Evolutionary conservation across 2,329 filamentous ascomycete species (phyloP), one percentile per base, ranked within the genome.

Genomic region (Elsinoe australis): DNA sequence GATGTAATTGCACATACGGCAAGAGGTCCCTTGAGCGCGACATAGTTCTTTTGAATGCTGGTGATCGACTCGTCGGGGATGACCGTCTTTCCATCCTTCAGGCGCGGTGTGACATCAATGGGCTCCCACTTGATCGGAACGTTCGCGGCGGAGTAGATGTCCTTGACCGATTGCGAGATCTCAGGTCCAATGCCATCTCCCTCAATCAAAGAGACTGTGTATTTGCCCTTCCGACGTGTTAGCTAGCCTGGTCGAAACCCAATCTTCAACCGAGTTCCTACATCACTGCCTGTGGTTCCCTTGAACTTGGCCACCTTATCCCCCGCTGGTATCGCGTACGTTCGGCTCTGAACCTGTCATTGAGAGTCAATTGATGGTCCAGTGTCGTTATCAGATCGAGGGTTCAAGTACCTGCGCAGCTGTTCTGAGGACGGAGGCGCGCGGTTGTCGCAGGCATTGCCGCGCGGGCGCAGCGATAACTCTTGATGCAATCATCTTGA

Each of bases 111-210:
- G 57, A 98, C 92, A 69, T 96, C 92, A 65, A 95, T 84, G 54
- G 89, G 83, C 71, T 98, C 94, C 92, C 92, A 98, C 67, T 89
- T 82, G 69, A 98, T 84, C 54, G 92, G 92, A 73, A 94, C 90
- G 70, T 94, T 86, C 62, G 92, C 92, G 61, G 92, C 92, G 62
- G 82, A 78, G 74, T 95, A 98, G 72, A 98, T 98, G 70, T 95
- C 87, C 81, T 96, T 98, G 65, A 98, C 89, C 44, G 92, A 94
- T 71, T 95, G 83, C 57, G 92, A 82, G 66, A 98, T 98, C 74
- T 98, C 90, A 56, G 92, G 92, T 53, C 92, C 92, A 67, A 98
- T 98, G 67, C 92, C 92, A 65, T 98, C 94, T 72, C 94, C 92
- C 78, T 98, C 94, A 58, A 98, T 98, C 71, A 98, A 76, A 61